Evolutionary conservation across 2,329 filamentous ascomycete species (phyloP).

Genomic region (Ambrosiella beaveri): DNA sequence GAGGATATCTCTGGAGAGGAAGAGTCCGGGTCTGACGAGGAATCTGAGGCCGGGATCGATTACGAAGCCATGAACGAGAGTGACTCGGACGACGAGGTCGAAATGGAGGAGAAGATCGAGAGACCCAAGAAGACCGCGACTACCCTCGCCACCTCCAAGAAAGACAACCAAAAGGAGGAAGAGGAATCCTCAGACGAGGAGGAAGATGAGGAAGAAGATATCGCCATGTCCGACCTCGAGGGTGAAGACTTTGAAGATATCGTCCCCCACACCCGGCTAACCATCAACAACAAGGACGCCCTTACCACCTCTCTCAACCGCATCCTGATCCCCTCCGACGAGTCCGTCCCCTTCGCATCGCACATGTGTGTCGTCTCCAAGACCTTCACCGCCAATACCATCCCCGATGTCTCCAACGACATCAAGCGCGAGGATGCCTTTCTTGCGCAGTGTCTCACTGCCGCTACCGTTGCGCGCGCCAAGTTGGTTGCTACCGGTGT

Average conservation of each 20-base stretch:
- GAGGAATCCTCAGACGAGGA: conserved; percentile 37
- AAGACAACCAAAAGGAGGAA: conserved; percentile 24
- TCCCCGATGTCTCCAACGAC: conserved; percentile 78
- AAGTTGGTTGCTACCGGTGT: conserved; percentile 66
- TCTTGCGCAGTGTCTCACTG: conserved; percentile 74
- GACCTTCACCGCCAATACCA: conserved; percentile 44
- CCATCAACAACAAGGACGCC: conserved; percentile 90
- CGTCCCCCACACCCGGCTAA: conserved; percentile 77
- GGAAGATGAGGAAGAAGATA: conserved; percentile 66
- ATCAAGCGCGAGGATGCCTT: conserved; percentile 83
- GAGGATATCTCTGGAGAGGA: conserved; percentile 20
- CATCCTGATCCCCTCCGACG: conserved; percentile 48
- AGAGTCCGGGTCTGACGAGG: conserved; percentile 17
- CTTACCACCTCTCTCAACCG: conserved; percentile 66
- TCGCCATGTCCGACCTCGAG: conserved; percentile 63
- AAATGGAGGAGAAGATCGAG: conserved; percentile 55
- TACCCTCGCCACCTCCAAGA: conserved; percentile 15
- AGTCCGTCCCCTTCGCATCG: conserved; percentile 59
- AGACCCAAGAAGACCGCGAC: conserved; percentile 30
- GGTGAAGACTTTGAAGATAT: conserved; percentile 75
- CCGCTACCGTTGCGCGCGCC: conserved; percentile 54
- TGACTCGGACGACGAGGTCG: conserved; percentile 51
- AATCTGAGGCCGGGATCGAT: conserved; percentile 23
- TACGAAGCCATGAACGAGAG: conserved; percentile 41
- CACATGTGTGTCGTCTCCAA: conserved; percentile 61